A percentile compares a stretch with the other conserved stretches of the same genome.
phyloP scores from a whole-genome alignment of 2,329 filamentous ascomycete genomes.

The Aspergillaceae sp. region DNA sequence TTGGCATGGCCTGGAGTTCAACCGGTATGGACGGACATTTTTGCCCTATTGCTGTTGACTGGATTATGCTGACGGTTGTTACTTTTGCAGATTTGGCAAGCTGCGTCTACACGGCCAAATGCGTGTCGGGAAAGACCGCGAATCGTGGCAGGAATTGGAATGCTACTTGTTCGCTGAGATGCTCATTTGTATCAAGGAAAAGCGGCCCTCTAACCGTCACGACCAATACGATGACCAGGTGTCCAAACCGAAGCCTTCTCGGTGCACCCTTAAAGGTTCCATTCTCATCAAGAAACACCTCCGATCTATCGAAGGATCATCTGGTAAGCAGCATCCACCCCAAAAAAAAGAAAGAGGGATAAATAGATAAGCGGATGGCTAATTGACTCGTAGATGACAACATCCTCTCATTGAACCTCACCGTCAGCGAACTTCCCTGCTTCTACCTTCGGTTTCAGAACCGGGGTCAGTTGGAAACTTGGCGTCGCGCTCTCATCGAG shows the following conservation, averaged over 20 bases:
- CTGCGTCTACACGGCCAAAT: conserved; percentile 81
- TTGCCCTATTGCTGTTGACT: neutral
- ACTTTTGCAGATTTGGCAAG: conserved; percentile 69
- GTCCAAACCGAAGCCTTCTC: conserved; percentile 54
- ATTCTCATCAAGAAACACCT: conserved; percentile 98
- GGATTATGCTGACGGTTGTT: no score
- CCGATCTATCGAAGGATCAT: conserved; percentile 68
- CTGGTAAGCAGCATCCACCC: conserved; percentile 26
- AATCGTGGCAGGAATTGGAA: conserved; percentile 95
- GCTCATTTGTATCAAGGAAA: conserved; percentile 99
- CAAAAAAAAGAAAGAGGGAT: no score
- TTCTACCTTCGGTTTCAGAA: conserved; percentile 90
- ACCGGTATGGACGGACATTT: conserved; percentile 43
- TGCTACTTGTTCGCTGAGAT: conserved; percentile 97
- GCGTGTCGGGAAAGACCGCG: conserved; percentile 88
- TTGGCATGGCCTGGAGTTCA: conserved; percentile 94
- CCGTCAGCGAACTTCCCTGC: conserved; percentile 81
- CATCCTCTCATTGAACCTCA: conserved; percentile 79
- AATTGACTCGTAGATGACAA: conserved; percentile 54
- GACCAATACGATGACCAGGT: conserved; percentile 55
- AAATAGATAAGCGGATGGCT: neutral
- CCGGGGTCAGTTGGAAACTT: conserved; percentile 69
- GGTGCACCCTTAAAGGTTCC: conserved; percentile 89
- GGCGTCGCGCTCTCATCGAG: conserved; percentile 80
- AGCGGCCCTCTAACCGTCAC: conserved; percentile 53